phyloP scores from a whole-genome alignment of 2,329 filamentous ascomycete species.

The Gaeumannomyces tritici region DNA sequence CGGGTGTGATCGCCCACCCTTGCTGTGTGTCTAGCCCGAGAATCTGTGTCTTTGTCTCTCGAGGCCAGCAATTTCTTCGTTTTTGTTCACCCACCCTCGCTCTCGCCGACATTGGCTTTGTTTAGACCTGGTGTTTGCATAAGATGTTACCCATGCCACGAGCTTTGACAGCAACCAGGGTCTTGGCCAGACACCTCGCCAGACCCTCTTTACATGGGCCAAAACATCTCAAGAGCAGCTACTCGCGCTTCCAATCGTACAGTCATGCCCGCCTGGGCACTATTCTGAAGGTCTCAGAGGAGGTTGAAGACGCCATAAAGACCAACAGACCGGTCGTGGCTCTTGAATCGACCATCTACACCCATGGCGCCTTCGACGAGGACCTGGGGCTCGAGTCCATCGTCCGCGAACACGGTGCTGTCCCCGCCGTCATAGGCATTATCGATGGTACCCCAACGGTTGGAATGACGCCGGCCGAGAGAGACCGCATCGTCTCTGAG shows the following conservation, averaged over 20 bases:
- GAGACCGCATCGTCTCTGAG: conserved; percentile 62
- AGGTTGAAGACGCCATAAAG: conserved; percentile 68
- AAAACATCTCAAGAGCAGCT: not conserved
- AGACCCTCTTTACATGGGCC: not conserved
- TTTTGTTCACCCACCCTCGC: not conserved
- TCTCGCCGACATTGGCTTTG: not conserved
- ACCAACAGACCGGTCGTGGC: conserved; percentile 77
- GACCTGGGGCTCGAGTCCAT: conserved; percentile 65
- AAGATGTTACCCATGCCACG: not conserved
- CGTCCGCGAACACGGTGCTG: conserved; percentile 68
- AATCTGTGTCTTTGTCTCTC: not conserved
- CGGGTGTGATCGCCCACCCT: not conserved
- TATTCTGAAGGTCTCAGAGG: conserved; percentile 53
- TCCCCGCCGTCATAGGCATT: conserved; percentile 87
- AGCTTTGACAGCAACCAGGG: not conserved
- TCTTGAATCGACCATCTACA: conserved; percentile 94
- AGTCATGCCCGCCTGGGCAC: not conserved
- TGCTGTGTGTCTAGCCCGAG: no score
- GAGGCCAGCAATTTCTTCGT: not conserved
- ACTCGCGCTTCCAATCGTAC: not conserved
- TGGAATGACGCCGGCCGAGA: conserved; percentile 63
- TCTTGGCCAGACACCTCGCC: not conserved
- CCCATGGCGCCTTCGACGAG: conserved; percentile 78
- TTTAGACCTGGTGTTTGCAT: not conserved
- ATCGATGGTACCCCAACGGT: conserved; percentile 75